Evolutionary conservation across 179 eudicot genomes (phyloP).

Genomic region (Silene vulgaris): DNA sequence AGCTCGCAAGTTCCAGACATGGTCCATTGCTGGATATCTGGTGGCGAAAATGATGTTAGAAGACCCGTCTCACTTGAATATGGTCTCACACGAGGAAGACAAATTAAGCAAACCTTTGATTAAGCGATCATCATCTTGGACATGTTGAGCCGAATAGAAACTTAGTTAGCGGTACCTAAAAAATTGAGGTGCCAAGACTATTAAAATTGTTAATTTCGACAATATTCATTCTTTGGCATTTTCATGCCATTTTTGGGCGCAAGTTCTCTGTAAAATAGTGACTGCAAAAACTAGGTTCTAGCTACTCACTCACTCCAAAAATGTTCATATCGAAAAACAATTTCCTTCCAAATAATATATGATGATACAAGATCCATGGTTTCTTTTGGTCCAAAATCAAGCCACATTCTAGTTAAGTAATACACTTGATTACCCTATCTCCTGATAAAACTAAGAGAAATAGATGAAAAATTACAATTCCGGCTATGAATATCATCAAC

Average conservation of each 20-base stretch:
- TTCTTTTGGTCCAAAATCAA: too few species aligned
- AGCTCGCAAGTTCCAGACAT: constrained; percentile 57
- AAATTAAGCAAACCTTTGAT: constrained; percentile 55
- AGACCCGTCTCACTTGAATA: constrained; percentile 67
- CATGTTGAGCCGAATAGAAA: constrained; percentile 34
- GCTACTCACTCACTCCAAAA: not conserved
- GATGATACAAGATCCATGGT: too few species aligned
- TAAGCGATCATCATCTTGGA: constrained; percentile 66
- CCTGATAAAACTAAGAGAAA: too few species aligned
- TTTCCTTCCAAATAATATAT: too few species aligned
- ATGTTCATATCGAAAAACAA: not conserved
- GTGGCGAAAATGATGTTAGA: constrained; percentile 78
- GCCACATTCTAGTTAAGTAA: too few species aligned
- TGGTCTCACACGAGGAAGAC: constrained; percentile 64
- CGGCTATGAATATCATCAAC: too few species aligned
- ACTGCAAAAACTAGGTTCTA: constrained; percentile 26
- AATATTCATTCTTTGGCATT: constrained; percentile 30
- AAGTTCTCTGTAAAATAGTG: constrained; percentile 28
- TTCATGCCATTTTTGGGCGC: constrained; percentile 28
- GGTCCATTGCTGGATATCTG: constrained; percentile 73
- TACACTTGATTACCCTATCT: too few species aligned
- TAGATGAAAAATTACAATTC: too few species aligned
- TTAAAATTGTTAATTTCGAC: constrained; percentile 19
- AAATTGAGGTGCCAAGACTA: constrained; percentile 15
- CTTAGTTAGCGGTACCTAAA: constrained; percentile 19